Base-by-base conservation (phyloP, 352 stramenopile genomes). In the Hyaloperonospora brassicae region DNA sequence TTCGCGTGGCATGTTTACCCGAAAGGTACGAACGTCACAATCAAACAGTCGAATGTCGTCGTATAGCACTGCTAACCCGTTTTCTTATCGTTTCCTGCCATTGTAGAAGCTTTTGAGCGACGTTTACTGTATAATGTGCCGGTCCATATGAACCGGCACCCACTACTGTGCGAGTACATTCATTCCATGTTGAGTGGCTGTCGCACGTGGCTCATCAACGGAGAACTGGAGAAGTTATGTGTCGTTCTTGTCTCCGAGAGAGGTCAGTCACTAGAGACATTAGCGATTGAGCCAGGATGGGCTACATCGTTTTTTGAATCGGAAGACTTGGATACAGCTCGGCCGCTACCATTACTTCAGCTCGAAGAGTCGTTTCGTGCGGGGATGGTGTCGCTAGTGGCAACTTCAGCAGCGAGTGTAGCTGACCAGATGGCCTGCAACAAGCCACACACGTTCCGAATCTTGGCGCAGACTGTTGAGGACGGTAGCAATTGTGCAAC, bases 131-230 rank as follows among this genome's bases (percentile, higher is more conserved):
- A 91, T 49, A 66, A 79, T 44, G 76, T 93, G 5, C 83, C 83
- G n/a, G 68, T 89, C 35, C 76, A 90, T 57, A 89, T 88, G 75
- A 84, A 52, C 47, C 72, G 79, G 8, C 79, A 93, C 50, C 83
- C 78, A 24, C 52, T 70, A 45, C 62, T 93, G 43, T 78, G 74
- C 38, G 76, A 88, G 59, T 93, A 93, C 61, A 80, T 93, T 45
- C 68, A 82, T 59, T 80, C 70, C 36, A 87, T 87, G 68, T 52
- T 93, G 42, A 41, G 41, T 31, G 82, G 80, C 12, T 93, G 83
- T 45, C 70, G 64, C 5, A 53, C 60, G 22, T 93, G 80, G 83
- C 68, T 93, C 6, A 44, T 59, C 22, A 22, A 57, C 25, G 77
- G 71, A 17, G 78, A 87, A 44, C 41, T 91, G 2, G 80, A 88